Evolutionary conservation across 2,329 filamentous ascomycete species (phyloP), one percentile per base, ranked within the genome.

Genomic region (Aspergillus transmontanensis): DNA sequence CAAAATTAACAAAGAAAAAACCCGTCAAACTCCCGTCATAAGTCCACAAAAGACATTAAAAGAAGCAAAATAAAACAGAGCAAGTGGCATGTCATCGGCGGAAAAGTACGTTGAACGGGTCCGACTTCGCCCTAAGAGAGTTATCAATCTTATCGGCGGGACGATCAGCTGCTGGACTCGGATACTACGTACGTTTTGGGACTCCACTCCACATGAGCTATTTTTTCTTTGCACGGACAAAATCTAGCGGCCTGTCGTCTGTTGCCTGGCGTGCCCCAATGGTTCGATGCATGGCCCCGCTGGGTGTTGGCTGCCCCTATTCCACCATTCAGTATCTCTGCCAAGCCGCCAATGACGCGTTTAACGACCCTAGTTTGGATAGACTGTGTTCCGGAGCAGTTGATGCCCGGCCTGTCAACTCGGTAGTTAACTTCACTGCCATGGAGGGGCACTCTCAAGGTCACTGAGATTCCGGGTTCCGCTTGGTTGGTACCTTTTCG

Each of bases 81-180:
- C 34, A 41, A 36, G 39, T 45, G 39, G 39, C 55, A 43, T 57
- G 55, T 45, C 55, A 57, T 30, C 43, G 55, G 12, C 55, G 28
- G 55, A 46, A 59, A 54, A 10, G 19, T 11, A 48, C n/a, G 12
- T 26, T 14, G 7, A 53, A 59, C 48, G 48, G 21, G 36, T 57
- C 51, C 59, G 59, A 57, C 59, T 56, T 61, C 53, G 59, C 59
- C 50, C 28, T 58, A 43, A 21, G 1, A 23, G 5, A 50, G 50
- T 60, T 61, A 61, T 61, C 59, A 61, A 61, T 62, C 60, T 59
- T 62, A 62, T 62, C 60, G 30, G 45, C 30, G 53, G 51, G 54
- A 50, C 53, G 59, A 62, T 59, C 56, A 46, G 23, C 10, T 41
- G 39, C 39, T 41, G 19, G 39, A 4, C 19, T 41, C 39, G 39